Conservation (phyloP, 805 yeast species). For the Saturnispora silvae region DNA sequence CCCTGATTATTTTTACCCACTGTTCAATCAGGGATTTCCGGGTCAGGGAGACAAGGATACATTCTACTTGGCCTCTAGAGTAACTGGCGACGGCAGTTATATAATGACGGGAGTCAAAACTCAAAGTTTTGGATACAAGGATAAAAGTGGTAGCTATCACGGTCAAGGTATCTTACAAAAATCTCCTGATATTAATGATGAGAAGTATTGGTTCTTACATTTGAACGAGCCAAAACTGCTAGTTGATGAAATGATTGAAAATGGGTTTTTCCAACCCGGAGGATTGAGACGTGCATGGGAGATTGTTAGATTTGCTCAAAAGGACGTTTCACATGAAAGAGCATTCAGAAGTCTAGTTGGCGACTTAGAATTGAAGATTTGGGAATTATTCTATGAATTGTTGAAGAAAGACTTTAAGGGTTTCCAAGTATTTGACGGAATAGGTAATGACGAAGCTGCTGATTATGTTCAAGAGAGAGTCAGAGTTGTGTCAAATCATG, state of each 20-base stretch:
- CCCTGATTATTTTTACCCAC: slow-evolving; percentile 54
- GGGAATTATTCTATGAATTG: slow-evolving; percentile 19
- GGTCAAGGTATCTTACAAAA: slow-evolving; percentile 26
- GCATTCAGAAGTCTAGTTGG: slow-evolving; percentile 8
- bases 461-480: slow-evolving; percentile 16
- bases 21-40: slow-evolving; percentile 61
- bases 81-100: slow-evolving; percentile 20
- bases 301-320: slow-evolving; percentile 22
- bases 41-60: slow-evolving; percentile 82
- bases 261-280: slow-evolving; percentile 15
- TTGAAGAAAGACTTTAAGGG: slow-evolving; percentile 20
- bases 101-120: slow-evolving; percentile 23
- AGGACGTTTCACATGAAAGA: slow-evolving; percentile 18
- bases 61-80: slow-evolving; percentile 57
- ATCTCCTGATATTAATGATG: slow-evolving; percentile 18
- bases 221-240: slow-evolving; percentile 25
- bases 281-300: slow-evolving; percentile 20
- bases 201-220: slow-evolving; percentile 22
- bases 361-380: slow-evolving; percentile 22
- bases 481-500: slow-evolving; percentile 8
- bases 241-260: slow-evolving; percentile 14
- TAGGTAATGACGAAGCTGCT: slow-evolving; percentile 21
- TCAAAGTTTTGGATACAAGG: slow-evolving; percentile 23
- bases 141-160: slow-evolving; percentile 16
- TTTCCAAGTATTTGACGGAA: slow-evolving; percentile 16